Conservation (phyloP, 1,284 basidiomycete genomes). For the Ustilago sp. region DNA sequence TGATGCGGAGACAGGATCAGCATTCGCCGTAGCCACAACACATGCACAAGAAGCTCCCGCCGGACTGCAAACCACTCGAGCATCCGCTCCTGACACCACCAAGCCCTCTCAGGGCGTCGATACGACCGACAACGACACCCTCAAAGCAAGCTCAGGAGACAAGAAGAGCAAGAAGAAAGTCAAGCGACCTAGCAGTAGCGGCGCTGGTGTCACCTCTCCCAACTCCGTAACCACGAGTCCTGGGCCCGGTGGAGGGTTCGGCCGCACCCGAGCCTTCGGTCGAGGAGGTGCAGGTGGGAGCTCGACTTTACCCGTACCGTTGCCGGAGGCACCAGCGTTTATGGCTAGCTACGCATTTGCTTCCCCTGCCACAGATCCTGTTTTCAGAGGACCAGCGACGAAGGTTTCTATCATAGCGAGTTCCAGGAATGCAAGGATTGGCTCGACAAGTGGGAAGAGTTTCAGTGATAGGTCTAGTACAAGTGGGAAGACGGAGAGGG, state of each 20-base stretch:
- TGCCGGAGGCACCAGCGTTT: slow-evolving; percentile 29
- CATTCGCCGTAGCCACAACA: slow-evolving; percentile 21
- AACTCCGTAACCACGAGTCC: background rate
- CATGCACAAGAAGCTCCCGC: slow-evolving; percentile 46
- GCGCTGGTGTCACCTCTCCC: slow-evolving; percentile 12
- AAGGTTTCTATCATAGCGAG: slow-evolving; percentile 20
- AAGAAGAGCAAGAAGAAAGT: slow-evolving; percentile 28
- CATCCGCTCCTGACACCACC: slow-evolving; percentile 16
- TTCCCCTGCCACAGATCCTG: slow-evolving; percentile 12
- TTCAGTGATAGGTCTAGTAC: slow-evolving; percentile 22
- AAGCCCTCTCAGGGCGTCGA: background rate
- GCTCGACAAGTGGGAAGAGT: slow-evolving; percentile 16
- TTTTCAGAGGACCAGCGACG: slow-evolving; percentile 23
- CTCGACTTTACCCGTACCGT: background rate
- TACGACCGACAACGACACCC: background rate
- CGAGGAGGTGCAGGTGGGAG: slow-evolving; percentile 15
- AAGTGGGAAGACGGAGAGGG: slow-evolving; percentile 22
- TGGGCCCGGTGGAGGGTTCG: background rate
- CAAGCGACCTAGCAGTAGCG: slow-evolving; percentile 37
- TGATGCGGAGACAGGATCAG: background rate
- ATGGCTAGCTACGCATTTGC: slow-evolving; percentile 29
- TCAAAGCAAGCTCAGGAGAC: slow-evolving; percentile 3
- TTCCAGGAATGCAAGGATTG: slow-evolving; percentile 10
- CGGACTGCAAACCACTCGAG: slow-evolving; percentile 33
- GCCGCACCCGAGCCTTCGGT: slow-evolving; percentile 18